Conservation (phyloP, 345 rosid genomes). For the Sisymbrium altissimum region DNA sequence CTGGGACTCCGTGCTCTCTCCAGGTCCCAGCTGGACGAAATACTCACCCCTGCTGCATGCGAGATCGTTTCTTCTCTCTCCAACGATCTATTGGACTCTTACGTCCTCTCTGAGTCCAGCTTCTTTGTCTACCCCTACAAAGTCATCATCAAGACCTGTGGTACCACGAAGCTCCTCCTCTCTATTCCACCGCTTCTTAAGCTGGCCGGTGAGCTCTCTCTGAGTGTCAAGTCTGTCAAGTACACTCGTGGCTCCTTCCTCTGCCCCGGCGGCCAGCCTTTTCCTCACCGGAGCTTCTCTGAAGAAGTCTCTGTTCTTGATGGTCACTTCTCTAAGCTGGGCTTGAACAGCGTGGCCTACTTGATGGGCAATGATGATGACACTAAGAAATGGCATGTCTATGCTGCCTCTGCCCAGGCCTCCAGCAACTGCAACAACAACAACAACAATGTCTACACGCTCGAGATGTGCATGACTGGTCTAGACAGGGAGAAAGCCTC, state of each 20-base stretch:
- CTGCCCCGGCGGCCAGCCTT: slow-evolving; percentile 77
- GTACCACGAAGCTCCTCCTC: slow-evolving; percentile 87
- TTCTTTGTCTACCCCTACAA: slow-evolving; percentile 91
- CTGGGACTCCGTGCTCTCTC: slow-evolving; percentile 68
- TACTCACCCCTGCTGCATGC: slow-evolving; percentile 82
- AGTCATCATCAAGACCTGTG: slow-evolving; percentile 92
- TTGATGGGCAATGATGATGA: slow-evolving; percentile 63
- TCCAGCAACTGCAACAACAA: slow-evolving; percentile 12
- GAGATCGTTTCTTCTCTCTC: slow-evolving; percentile 85
- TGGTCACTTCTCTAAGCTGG: slow-evolving; percentile 52
- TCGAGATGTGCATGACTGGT: slow-evolving; percentile 98
- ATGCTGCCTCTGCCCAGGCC: slow-evolving; percentile 61
- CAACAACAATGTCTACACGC: slow-evolving; percentile 47
- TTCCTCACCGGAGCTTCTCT: slow-evolving; percentile 78
- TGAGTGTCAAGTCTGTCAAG: slow-evolving; percentile 61
- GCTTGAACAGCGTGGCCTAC: slow-evolving; percentile 58
- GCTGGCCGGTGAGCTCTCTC: slow-evolving; percentile 62
- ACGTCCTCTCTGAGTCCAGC: slow-evolving; percentile 97
- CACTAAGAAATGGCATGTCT: slow-evolving; percentile 85
- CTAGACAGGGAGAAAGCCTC: slow-evolving; percentile 68
- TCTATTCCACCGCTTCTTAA: slow-evolving; percentile 86
- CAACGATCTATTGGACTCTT: slow-evolving; percentile 69
- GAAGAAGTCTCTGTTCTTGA: slow-evolving; percentile 90
- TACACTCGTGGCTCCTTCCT: slow-evolving; percentile 93
- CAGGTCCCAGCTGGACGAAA: slow-evolving; percentile 66